Evolutionary conservation across 208 protist genomes (phyloP).

Genomic region (Wallacemonas rigidus): DNA sequence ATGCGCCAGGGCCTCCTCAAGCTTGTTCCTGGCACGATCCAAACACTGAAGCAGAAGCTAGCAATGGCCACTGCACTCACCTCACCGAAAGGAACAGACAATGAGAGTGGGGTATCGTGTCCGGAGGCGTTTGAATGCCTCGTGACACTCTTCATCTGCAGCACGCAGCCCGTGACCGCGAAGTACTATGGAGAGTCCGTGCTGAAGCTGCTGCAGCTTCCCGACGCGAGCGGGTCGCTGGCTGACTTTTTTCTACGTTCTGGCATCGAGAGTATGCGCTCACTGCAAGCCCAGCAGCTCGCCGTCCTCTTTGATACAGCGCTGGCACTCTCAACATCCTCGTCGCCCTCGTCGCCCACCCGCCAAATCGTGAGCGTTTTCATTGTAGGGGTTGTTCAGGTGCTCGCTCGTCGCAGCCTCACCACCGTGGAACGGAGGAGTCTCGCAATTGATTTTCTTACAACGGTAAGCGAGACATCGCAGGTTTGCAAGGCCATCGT

Average conservation of each 20-base stretch:
- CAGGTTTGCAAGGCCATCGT: conserved; percentile 5
- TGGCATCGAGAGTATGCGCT: conserved; percentile 38
- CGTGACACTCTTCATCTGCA: conserved; percentile 54
- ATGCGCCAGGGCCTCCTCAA: conserved; percentile 15
- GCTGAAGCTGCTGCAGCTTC: conserved; percentile 45
- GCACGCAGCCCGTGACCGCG: conserved; percentile 18
- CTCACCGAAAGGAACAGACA: not conserved
- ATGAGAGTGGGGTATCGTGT: conserved; percentile 22
- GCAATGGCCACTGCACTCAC: not conserved
- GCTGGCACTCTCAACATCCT: not conserved
- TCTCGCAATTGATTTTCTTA: conserved; percentile 7
- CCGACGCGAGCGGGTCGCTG: conserved; percentile 15
- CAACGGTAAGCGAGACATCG: conserved; percentile 3
- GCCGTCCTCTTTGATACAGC: conserved; percentile 29
- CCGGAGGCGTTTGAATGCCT: conserved; percentile 41
- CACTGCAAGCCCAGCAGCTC: conserved; percentile 37
- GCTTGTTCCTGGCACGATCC: conserved; percentile 18
- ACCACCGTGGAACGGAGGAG: conserved; percentile 13
- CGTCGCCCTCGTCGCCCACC: not conserved
- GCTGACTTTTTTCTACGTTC: conserved; percentile 44
- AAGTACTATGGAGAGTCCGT: conserved; percentile 34
- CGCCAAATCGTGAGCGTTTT: not conserved
- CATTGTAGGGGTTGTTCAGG: conserved; percentile 1
- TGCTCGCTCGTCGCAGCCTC: not conserved
- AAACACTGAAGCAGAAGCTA: conserved; percentile 24